Percentiles rank a stretch among this genome's conserved stretches.
Evolutionary conservation across 352 stramenopile species (phyloP).

Genomic region (Globisporangium yorkense): DNA sequence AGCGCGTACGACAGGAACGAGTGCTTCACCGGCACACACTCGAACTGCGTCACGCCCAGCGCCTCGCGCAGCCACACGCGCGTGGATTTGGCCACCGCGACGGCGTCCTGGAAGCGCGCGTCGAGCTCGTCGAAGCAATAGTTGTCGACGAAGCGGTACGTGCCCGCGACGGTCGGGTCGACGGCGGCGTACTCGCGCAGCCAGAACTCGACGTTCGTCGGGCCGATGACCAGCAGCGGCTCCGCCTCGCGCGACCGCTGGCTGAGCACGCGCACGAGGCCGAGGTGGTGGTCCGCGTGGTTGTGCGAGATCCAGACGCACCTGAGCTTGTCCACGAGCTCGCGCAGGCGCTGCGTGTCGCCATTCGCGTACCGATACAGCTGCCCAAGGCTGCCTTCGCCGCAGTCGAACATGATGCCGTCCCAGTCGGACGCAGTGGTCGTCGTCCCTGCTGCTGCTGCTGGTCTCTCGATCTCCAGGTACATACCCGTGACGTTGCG

Average conservation of each 20-base stretch:
- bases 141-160: conserved; percentile 89
- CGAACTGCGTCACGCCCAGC: conserved; percentile 41
- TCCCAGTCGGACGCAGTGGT: conserved; percentile 14
- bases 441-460: not conserved
- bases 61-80: conserved; percentile 30
- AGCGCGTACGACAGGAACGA: conserved; percentile 88
- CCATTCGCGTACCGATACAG: conserved; percentile 64
- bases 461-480: conserved; percentile 45
- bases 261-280: conserved; percentile 88
- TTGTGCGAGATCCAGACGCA: conserved; percentile 97
- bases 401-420: conserved; percentile 92
- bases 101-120: conserved; percentile 23
- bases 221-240: conserved; percentile 90
- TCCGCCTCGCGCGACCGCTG: conserved; percentile 43
- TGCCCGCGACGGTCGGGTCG: conserved; percentile 66
- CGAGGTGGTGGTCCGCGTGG: conserved; percentile 97
- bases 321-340: conserved; percentile 68
- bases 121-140: conserved; percentile 73
- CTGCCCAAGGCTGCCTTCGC: conserved; percentile 95
- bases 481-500: conserved; percentile 97
- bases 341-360: conserved; percentile 28
- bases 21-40: conserved; percentile 84
- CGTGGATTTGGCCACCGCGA: conserved; percentile 28
- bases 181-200: conserved; percentile 88
- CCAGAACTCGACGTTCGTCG: conserved; percentile 85